Evolutionary conservation across 1,139 yeast genomes (phyloP), one percentile per base, ranked within the genome.

Genomic region (Scheffersomyces cryptocercus): DNA sequence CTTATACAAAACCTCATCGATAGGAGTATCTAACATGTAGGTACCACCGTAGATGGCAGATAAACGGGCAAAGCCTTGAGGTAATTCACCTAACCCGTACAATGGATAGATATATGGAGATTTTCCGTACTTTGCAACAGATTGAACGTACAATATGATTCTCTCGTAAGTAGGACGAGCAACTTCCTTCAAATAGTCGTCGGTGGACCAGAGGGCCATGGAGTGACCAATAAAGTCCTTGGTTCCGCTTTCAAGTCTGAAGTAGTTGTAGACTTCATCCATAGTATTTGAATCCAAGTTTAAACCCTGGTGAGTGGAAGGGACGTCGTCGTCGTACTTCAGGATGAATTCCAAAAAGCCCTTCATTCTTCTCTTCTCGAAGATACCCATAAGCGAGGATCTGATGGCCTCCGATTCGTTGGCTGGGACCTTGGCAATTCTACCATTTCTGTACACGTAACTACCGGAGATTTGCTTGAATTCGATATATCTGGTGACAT

Each of bases 11-110:
- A 90, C 79, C 67, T 91, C 96, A 50, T 93, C 97, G 50, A 95
- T 84, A 42, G 97, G 97, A 38, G 96, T 91, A 65, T 90, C 96
- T 62, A 93, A 81, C 99, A 93, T 95, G 65, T 90, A 93, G 29
- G 99, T 93, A 60, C 99, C 99, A 52, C 99, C 99, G 60, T 93
- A 91, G 54, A 93, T 93, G 35, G 99, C 99, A 36, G 96, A 85
- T 54, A 93, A 81, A 64, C 99, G 82, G 13, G 99, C 97, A 73
- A 93, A 93, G 11, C 98, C 99, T 69, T 93, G 99, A 14, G 99
- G 99, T 49, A 93, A 77, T 67, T 93, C 99, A 40, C 99, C 99
- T 48, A 95, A 78, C 9, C 99, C 99, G 63, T 93, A 93, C 59
- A 93, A 75, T 40, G 99, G 99, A 64, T 93, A 93, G 51, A 93